phyloP scores from a whole-genome alignment of 2,329 filamentous ascomycete species.

The Ilyonectria destructans region DNA sequence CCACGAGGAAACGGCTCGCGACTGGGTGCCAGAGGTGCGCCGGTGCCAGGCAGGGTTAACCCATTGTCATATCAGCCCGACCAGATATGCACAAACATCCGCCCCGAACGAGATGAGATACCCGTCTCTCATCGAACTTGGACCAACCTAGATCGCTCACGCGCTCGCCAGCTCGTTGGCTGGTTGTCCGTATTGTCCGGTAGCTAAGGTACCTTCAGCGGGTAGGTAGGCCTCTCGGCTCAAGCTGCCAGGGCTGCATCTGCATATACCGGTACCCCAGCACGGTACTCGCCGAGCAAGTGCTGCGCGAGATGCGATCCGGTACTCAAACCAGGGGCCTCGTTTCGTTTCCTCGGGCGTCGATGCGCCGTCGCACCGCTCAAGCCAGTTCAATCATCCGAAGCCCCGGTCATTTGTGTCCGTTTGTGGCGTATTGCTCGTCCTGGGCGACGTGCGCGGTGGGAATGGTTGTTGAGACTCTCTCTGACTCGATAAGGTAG shows the following conservation, averaged over 20 bases:
- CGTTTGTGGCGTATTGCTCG: slow-evolving; percentile 28
- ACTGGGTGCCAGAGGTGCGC: slow-evolving; percentile 14
- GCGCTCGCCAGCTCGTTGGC: slow-evolving; percentile 10
- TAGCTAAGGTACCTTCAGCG: slow-evolving; percentile 17
- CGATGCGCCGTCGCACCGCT: slow-evolving; percentile 43
- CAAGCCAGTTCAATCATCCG: slow-evolving; percentile 39
- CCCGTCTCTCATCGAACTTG: slow-evolving; percentile 9
- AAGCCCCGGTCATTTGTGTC: slow-evolving; percentile 35
- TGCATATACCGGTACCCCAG: slow-evolving; percentile 40
- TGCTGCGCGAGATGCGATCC: slow-evolving; percentile 47
- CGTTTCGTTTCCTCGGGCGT: slow-evolving; percentile 33
- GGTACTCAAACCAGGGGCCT: slow-evolving; percentile 42
- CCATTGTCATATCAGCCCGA: slow-evolving; percentile 19
- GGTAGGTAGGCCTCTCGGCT: slow-evolving; percentile 17
- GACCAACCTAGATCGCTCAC: slow-evolving; percentile 11
- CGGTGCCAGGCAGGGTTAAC: slow-evolving; percentile 20
- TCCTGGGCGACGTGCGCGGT: slow-evolving; percentile 20
- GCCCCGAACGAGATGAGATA: slow-evolving; percentile 20
- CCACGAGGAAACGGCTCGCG: slow-evolving; percentile 5
- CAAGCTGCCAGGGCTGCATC: slow-evolving; percentile 35
- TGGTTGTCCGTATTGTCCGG: slow-evolving; percentile 11
- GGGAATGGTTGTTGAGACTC: slow-evolving; percentile 18
- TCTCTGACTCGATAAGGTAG: slow-evolving; percentile 17
- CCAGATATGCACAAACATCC: slow-evolving; percentile 19
- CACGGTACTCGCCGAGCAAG: slow-evolving; percentile 45